These are phyloP conservation scores for Eutypa lata DNA, from an alignment of 2,329 filamentous ascomycete genomes.

Conservation along the genomic window DNA sequence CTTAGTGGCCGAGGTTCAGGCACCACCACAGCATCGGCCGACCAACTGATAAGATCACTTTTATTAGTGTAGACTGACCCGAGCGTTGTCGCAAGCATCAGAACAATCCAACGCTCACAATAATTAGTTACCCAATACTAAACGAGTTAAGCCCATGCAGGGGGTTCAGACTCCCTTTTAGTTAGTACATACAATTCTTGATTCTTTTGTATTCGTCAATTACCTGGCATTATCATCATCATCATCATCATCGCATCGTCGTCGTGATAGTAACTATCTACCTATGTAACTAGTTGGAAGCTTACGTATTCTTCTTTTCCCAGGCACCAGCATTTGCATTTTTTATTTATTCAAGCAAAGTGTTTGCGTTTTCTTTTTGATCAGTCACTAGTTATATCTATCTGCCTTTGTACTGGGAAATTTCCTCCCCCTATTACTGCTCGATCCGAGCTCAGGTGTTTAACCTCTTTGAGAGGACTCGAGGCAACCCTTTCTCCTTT, in stretches of 20 bases:
- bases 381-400: not conserved
- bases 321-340: not conserved
- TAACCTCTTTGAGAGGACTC: not conserved
- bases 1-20: no score
- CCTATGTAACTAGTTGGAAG: not conserved
- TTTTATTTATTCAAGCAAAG: not conserved
- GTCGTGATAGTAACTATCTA: no score
- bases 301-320: not conserved
- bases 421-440: not conserved
- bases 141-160: no score
- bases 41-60: no score
- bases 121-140: no score
- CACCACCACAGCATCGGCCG: no score
- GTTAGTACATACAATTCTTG: not conserved
- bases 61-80: no score
- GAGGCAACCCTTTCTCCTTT: not conserved
- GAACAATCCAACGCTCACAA: no score
- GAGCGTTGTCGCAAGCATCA: no score
- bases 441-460: not conserved
- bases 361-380: not conserved
- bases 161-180: no score
- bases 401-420: not conserved
- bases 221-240: not conserved
- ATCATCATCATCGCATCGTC: not conserved
- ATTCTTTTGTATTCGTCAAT: not conserved